Conservation (phyloP, 1,284 basidiomycete genomes). For the Acaromyces ingoldii region DNA sequence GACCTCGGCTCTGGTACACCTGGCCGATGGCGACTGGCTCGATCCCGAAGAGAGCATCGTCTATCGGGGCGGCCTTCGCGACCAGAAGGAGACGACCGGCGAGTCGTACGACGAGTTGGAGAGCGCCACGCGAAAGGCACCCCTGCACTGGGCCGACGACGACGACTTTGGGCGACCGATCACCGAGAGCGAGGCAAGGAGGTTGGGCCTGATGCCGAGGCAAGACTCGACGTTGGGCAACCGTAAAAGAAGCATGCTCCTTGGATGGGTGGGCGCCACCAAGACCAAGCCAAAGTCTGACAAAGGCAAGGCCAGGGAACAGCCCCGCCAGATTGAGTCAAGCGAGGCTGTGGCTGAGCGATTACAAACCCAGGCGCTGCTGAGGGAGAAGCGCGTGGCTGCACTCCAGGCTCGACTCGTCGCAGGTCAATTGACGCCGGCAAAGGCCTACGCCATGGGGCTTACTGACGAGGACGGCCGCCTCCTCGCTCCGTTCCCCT, state of each 20-base stretch:
- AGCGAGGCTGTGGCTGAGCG: conserved; percentile 24
- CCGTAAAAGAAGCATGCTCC: not conserved
- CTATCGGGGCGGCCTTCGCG: conserved; percentile 23
- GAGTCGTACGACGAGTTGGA: conserved; percentile 34
- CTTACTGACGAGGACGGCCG: conserved; percentile 11
- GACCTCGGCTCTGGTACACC: not conserved
- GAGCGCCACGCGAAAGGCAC: conserved; percentile 20
- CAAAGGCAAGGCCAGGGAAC: not conserved
- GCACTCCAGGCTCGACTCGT: conserved; percentile 19
- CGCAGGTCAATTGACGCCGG: not conserved
- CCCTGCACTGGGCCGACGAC: conserved; percentile 43
- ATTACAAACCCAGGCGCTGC: conserved; percentile 15
- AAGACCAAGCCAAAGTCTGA: not conserved
- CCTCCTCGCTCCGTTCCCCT: not conserved
- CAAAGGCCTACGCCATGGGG: conserved; percentile 4
- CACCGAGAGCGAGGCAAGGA: conserved; percentile 32
- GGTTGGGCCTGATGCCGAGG: conserved; percentile 23
- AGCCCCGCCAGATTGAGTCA: conserved; percentile 24
- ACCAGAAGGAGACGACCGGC: conserved; percentile 27
- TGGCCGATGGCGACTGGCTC: conserved; percentile 19
- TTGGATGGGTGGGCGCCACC: conserved; percentile 3
- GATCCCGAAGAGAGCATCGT: conserved; percentile 22
- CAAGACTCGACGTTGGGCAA: not conserved
- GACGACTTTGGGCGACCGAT: conserved; percentile 42
- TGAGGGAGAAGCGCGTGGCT: conserved; percentile 22